A percentile compares a stretch with the other conserved stretches of the same genome.
phyloP scores from a whole-genome alignment of 148 eudicot genomes.

The Rhododendron molle region DNA sequence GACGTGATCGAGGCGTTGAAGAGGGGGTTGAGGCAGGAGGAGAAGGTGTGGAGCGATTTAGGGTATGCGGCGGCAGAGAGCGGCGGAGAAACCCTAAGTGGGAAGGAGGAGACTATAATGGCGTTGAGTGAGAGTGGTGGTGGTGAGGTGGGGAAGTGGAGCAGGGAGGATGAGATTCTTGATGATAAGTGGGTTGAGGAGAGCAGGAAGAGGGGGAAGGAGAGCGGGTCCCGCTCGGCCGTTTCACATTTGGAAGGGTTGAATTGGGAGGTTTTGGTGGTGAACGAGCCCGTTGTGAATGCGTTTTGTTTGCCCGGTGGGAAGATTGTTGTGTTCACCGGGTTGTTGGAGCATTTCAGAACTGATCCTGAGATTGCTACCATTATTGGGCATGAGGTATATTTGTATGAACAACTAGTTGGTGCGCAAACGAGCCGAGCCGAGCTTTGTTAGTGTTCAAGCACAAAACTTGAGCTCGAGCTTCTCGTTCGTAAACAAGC shows the following conservation, averaged over 20 bases:
- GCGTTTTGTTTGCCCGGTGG: conserved; percentile 96
- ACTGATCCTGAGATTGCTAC: conserved; percentile 84
- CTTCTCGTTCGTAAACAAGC: too few species aligned
- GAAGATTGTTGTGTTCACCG: conserved; percentile 92
- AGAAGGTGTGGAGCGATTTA: conserved; percentile 65
- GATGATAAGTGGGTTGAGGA: conserved; percentile 83
- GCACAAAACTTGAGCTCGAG: not conserved
- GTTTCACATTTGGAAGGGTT: conserved; percentile 72
- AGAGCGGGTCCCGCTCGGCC: conserved; percentile 28
- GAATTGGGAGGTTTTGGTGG: conserved; percentile 87
- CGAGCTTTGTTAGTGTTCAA: not conserved
- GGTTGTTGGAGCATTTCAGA: conserved; percentile 60
- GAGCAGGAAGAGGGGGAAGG: conserved; percentile 59
- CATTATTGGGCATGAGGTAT: conserved; percentile 89
- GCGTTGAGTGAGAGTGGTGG: conserved; percentile 30
- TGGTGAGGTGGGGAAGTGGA: conserved; percentile 38
- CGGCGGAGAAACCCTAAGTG: conserved; percentile 11
- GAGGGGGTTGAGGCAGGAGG: conserved; percentile 74
- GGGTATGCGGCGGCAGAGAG: conserved; percentile 37
- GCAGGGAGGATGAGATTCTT: conserved; percentile 56
- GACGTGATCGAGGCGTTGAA: conserved; percentile 68
- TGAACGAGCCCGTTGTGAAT: conserved; percentile 68
- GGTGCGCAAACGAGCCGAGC: not conserved
- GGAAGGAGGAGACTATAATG: conserved; percentile 24
- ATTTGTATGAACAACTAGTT: not conserved